These are phyloP conservation scores for Aschersonia sp. DNA, from an alignment of 2,329 filamentous ascomycete genomes.

Conservation along the genomic window DNA sequence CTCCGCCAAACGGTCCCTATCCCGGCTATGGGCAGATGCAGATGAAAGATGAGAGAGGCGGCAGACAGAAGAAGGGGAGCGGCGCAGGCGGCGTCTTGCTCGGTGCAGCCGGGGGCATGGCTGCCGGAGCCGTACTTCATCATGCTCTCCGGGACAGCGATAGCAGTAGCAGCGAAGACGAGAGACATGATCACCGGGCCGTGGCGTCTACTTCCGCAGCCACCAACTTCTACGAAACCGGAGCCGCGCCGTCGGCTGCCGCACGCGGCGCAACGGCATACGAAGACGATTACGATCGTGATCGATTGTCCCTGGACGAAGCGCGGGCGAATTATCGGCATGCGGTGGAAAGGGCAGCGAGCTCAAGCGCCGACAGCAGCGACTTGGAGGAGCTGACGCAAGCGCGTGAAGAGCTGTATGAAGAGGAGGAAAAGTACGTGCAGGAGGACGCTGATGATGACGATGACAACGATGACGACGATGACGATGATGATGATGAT, in stretches of 20 bases:
- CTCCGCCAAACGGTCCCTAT: constrained; percentile 4
- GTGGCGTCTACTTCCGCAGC: not conserved
- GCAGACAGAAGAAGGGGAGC: constrained; percentile 21
- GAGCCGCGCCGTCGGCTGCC: not conserved
- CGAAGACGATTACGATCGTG: constrained; percentile 21
- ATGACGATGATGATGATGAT: not conserved
- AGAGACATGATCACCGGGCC: not conserved
- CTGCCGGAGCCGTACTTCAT: constrained; percentile 39
- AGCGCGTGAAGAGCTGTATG: constrained; percentile 31
- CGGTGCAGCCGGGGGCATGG: constrained; percentile 44
- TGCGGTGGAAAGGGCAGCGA: constrained; percentile 20
- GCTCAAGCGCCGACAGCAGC: constrained; percentile 33
- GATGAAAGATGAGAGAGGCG: constrained; percentile 2
- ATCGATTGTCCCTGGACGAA: constrained; percentile 24
- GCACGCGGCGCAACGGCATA: constrained; percentile 11
- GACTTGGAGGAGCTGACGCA: constrained; percentile 37
- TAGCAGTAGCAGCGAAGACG: not conserved
- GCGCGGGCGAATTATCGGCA: constrained; percentile 29
- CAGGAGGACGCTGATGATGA: constrained; percentile 22
- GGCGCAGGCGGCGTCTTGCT: constrained; percentile 40
- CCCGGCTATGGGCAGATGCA: constrained; percentile 4
- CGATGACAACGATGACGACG: constrained; percentile 1
- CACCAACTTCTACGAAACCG: not conserved
- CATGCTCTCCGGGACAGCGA: constrained; percentile 18
- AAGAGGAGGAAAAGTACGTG: constrained; percentile 26